Conservation (phyloP, 1,284 basidiomycete species). For the Stygiomarasmius scandens region DNA sequence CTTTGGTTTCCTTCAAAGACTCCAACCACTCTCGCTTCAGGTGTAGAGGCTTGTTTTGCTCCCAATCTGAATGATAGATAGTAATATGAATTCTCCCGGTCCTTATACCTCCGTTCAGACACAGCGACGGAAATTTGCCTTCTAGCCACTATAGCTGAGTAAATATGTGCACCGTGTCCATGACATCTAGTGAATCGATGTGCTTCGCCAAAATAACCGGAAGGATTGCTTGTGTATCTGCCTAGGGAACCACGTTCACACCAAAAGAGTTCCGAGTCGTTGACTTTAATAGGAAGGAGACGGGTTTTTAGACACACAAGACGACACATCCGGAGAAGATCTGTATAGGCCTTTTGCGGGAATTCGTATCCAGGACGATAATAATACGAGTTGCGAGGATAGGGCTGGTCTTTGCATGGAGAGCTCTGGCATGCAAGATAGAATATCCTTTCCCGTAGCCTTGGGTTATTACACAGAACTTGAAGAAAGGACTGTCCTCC, state of each 20-base stretch:
- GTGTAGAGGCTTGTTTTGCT: constrained; percentile 5
- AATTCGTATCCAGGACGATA: constrained; percentile 23
- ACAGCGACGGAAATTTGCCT: constrained; percentile 3
- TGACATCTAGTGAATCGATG: constrained; percentile 10
- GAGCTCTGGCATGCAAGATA: constrained; percentile 18
- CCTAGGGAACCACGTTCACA: constrained; percentile 16
- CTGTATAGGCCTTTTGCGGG: constrained; percentile 15
- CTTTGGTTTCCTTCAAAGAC: background rate
- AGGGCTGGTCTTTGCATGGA: constrained; percentile 18
- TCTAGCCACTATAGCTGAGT: constrained; percentile 28
- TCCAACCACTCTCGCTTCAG: constrained; percentile 3
- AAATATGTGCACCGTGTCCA: constrained; percentile 23
- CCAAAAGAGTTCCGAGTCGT: constrained; percentile 27
- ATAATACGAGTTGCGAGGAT: constrained; percentile 18
- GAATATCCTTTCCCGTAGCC: constrained; percentile 25
- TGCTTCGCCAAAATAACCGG: background rate
- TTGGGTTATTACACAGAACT: constrained; percentile 21
- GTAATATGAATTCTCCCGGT: constrained; percentile 17
- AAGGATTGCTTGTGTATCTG: background rate
- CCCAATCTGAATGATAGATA: constrained; percentile 23
- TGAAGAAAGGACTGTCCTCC: constrained; percentile 18
- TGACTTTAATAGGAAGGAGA: constrained; percentile 19
- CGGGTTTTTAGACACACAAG: constrained; percentile 25
- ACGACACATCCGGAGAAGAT: constrained; percentile 24
- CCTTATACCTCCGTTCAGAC: background rate